Percentiles rank a stretch among this genome's conserved stretches.
Conservation (phyloP, 2,329 filamentous ascomycete genomes). For the Drechslerella stenobrocha region DNA sequence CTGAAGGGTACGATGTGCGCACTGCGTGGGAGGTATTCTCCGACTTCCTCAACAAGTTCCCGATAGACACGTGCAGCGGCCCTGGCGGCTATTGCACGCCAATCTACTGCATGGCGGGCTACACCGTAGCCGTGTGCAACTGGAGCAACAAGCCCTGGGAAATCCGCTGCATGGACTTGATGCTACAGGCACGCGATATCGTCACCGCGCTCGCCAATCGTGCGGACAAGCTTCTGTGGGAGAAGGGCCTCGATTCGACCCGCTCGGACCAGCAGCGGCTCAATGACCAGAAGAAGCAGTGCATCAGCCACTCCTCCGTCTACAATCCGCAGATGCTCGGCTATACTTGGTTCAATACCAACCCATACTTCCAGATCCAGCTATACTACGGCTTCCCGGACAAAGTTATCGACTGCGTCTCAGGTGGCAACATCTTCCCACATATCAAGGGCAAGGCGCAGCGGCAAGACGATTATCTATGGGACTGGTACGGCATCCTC, state of each 20-base stretch:
- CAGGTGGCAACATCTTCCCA: neutral
- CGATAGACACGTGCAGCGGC: slow-evolving; percentile 17
- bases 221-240: slow-evolving; percentile 3
- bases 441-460: neutral
- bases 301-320: slow-evolving; percentile 15
- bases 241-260: neutral
- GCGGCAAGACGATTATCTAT: slow-evolving; percentile 26
- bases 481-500: slow-evolving; percentile 19
- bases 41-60: neutral
- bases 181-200: slow-evolving; percentile 15
- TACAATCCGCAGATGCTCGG: slow-evolving; percentile 27
- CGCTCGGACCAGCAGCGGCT: slow-evolving; percentile 6
- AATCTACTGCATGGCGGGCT: slow-evolving; percentile 9
- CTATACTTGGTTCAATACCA: slow-evolving; percentile 22
- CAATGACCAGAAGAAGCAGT: slow-evolving; percentile 34
- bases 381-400: slow-evolving; percentile 16
- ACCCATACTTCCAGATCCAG: slow-evolving; percentile 22
- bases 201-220: slow-evolving; percentile 15
- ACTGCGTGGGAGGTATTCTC: neutral
- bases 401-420: neutral
- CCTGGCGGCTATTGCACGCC: slow-evolving; percentile 31
- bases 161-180: slow-evolving; percentile 9
- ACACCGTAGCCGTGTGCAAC: slow-evolving; percentile 23
- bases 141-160: slow-evolving; percentile 22
- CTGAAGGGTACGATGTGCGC: neutral